These are phyloP conservation scores for Eurotiales sp. DNA, from an alignment of 2,329 filamentous ascomycete genomes.

Conservation along the genomic window DNA sequence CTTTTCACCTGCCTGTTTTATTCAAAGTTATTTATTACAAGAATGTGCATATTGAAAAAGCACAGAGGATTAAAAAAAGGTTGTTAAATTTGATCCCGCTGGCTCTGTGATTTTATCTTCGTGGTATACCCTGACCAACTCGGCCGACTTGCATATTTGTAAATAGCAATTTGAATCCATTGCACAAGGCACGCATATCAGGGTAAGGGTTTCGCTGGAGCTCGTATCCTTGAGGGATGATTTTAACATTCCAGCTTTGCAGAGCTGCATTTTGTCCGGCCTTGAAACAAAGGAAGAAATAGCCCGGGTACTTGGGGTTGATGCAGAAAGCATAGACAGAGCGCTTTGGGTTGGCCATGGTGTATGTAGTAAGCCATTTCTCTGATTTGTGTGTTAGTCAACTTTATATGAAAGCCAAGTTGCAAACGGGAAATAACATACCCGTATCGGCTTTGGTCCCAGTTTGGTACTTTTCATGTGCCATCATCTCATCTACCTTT, in stretches of 20 bases:
- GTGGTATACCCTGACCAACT: conserved; percentile 12
- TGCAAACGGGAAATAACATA: conserved; percentile 40
- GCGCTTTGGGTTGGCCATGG: conserved; percentile 89
- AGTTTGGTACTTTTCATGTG: conserved; percentile 88
- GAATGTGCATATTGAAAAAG: not conserved
- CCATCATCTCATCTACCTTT: conserved; percentile 95
- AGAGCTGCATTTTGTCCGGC: conserved; percentile 71
- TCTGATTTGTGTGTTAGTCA: conserved; percentile 51
- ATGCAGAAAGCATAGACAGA: conserved; percentile 96
- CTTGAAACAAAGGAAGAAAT: conserved; percentile 97
- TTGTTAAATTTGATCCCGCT: not conserved
- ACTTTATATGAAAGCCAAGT: not conserved
- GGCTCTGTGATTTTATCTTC: conserved; percentile 8
- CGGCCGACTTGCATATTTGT: conserved; percentile 53
- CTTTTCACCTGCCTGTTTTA: not conserved
- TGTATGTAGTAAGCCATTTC: conserved; percentile 93
- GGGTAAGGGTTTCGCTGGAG: conserved; percentile 85
- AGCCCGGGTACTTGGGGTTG: conserved; percentile 84
- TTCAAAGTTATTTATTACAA: not conserved
- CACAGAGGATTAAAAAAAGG: not conserved
- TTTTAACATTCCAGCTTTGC: conserved; percentile 78
- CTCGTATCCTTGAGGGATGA: conserved; percentile 91
- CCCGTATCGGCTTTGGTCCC: conserved; percentile 77
- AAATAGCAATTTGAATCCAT: conserved; percentile 90
- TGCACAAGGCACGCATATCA: conserved; percentile 91